Percentiles rank a stretch among this genome's conserved stretches.
Evolutionary conservation across 1,139 yeast genomes (phyloP).

Genomic region (Suhomyces atakaporum): DNA sequence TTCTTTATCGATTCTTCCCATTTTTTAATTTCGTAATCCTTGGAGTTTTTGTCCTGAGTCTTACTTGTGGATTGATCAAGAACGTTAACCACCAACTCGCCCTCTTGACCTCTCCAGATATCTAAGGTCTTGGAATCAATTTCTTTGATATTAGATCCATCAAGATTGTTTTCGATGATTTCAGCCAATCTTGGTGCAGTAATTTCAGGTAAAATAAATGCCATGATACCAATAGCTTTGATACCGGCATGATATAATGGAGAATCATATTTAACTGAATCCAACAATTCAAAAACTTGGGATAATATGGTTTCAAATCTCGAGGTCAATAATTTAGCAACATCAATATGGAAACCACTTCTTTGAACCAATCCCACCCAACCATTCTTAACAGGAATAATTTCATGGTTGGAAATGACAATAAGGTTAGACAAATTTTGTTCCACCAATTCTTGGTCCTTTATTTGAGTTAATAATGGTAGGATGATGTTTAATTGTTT

Average conservation of each 20-base stretch:
- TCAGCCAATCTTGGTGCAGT: conserved; percentile 55
- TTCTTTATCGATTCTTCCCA: conserved; percentile 89
- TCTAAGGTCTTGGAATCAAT: conserved; percentile 37
- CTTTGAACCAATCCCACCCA: conserved; percentile 82
- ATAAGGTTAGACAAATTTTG: conserved; percentile 44
- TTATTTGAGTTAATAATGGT: conserved; percentile 43
- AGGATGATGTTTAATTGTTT: conserved; percentile 44
- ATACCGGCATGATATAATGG: conserved; percentile 48
- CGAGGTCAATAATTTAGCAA: conserved; percentile 55
- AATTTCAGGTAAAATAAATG: conserved; percentile 68
- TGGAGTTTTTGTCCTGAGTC: conserved; percentile 60
- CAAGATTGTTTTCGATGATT: conserved; percentile 44
- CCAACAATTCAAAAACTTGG: conserved; percentile 5
- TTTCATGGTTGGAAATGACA: conserved; percentile 56
- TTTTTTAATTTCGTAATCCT: conserved; percentile 79
- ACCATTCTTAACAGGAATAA: conserved; percentile 49
- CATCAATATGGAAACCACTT: conserved; percentile 53
- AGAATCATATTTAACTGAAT: conserved; percentile 17
- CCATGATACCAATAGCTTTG: conserved; percentile 60
- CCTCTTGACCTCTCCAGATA: conserved; percentile 71
- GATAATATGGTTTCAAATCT: conserved; percentile 25
- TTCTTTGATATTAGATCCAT: conserved; percentile 30
- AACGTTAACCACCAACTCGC: conserved; percentile 69
- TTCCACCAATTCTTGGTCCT: conserved; percentile 22
- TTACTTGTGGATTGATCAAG: conserved; percentile 43